phyloP scores from a whole-genome alignment of 176 grass and related monocot genomes.

The Aegilops sharonensis region DNA sequence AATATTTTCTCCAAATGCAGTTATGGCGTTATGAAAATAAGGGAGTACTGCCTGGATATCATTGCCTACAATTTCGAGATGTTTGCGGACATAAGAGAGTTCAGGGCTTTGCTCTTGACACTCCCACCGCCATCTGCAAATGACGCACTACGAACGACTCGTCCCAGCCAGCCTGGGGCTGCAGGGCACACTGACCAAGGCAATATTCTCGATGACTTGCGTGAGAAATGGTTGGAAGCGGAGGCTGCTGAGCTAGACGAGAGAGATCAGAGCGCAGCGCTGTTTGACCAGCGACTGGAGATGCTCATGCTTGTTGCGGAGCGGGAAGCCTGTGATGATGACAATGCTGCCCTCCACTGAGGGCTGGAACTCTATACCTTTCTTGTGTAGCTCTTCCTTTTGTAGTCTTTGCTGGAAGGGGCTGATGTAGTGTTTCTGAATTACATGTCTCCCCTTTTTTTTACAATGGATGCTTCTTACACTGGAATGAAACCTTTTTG shows the following conservation, averaged over 20 bases:
- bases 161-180: constrained; percentile 64
- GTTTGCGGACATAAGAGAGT: constrained; percentile 64
- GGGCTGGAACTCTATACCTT: neutral
- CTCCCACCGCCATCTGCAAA: constrained; percentile 74
- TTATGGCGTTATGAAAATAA: constrained; percentile 81
- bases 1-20: constrained; percentile 39
- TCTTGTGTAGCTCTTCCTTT: constrained; percentile 15
- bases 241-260: constrained; percentile 68
- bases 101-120: constrained; percentile 78
- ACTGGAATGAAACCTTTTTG: neutral
- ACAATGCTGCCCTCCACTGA: constrained; percentile 1
- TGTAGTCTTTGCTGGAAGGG: neutral
- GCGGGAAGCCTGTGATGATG: constrained; percentile 46
- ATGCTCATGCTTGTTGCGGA: constrained; percentile 78
- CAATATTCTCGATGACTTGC: constrained; percentile 94
- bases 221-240: constrained; percentile 87
- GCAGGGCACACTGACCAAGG: constrained; percentile 52
- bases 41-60: constrained; percentile 84
- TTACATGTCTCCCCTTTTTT: neutral
- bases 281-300: constrained; percentile 72
- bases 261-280: constrained; percentile 88
- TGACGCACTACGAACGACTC: constrained; percentile 58
- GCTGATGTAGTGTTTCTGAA: neutral
- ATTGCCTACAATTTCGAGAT: constrained; percentile 91
- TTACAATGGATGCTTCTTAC: neutral